phyloP scores from a whole-genome alignment of 352 stramenopile genomes.

The Pythium rishiriense region DNA sequence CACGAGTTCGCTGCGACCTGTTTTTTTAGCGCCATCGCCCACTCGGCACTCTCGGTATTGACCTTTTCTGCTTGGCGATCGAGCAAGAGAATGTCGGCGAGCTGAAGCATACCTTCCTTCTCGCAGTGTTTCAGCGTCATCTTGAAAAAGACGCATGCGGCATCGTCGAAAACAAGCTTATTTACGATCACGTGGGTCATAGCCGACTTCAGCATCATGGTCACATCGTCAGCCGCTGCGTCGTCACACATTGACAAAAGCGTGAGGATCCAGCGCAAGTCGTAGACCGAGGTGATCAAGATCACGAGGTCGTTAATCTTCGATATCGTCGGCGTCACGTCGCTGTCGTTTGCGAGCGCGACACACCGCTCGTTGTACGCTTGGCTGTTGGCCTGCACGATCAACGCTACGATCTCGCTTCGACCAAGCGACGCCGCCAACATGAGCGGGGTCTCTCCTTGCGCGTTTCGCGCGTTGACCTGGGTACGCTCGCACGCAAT shows the following conservation, averaged over 20 bases:
- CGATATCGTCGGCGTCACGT: neutral
- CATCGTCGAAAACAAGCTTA: slow-evolving; percentile 31
- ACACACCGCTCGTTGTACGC: slow-evolving; percentile 13
- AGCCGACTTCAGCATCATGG: neutral
- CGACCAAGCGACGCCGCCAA: neutral
- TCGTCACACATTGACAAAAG: neutral
- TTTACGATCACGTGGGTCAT: too few species aligned
- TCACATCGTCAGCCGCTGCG: neutral
- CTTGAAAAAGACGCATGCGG: slow-evolving; percentile 35
- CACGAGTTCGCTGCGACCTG: slow-evolving; percentile 7
- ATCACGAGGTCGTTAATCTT: slow-evolving; percentile 3
- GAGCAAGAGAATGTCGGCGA: slow-evolving; percentile 28
- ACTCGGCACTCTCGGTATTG: slow-evolving; percentile 10
- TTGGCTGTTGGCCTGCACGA: slow-evolving; percentile 15
- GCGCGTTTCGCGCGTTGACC: slow-evolving; percentile 4
- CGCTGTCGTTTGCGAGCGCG: neutral
- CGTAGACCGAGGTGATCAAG: slow-evolving; percentile 17
- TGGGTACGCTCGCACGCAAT: neutral
- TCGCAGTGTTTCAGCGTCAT: slow-evolving; percentile 31
- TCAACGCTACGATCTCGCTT: neutral
- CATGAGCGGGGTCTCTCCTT: slow-evolving; percentile 1
- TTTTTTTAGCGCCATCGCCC: slow-evolving; percentile 4
- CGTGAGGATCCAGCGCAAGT: slow-evolving; percentile 6
- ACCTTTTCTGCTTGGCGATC: slow-evolving; percentile 15
- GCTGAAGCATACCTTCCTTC: slow-evolving; percentile 11